Conservation (phyloP, 2,329 filamentous ascomycete genomes). For the Neofusicoccum laricinum region DNA sequence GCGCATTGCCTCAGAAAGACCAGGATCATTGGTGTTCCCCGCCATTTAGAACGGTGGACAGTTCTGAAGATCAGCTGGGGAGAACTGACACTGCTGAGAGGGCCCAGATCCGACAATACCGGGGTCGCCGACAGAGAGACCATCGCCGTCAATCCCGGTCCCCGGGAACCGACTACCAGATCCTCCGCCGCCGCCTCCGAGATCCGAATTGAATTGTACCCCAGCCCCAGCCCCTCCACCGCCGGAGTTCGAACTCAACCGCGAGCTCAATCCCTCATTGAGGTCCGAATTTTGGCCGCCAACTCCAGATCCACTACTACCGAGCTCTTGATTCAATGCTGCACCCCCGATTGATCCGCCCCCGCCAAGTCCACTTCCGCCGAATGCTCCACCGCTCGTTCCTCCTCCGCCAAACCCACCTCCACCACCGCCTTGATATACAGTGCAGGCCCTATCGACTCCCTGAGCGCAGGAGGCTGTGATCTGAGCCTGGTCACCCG, state of each 20-base stretch:
- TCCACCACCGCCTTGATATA: neutral
- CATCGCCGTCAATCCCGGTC: neutral
- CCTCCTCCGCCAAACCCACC: neutral
- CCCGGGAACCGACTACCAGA: neutral
- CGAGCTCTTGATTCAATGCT: too few relatives aligned
- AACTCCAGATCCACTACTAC: too few relatives aligned
- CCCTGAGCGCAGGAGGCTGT: neutral
- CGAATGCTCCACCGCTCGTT: too few relatives aligned
- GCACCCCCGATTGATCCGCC: neutral
- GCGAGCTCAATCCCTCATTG: too few relatives aligned
- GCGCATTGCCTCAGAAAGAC: too few relatives aligned
- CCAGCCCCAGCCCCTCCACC: neutral
- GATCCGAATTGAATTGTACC: neutral
- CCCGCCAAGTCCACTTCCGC: neutral
- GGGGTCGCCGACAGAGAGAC: neutral
- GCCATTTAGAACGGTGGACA: neutral
- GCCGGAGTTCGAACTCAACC: neutral
- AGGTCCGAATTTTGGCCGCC: too few relatives aligned
- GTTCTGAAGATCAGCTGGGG: neutral
- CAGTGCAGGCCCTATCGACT: neutral
- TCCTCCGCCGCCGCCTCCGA: neutral
- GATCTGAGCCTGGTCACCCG: neutral
- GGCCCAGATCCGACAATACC: neutral
- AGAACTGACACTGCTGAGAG: neutral
- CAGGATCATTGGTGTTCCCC: too few relatives aligned